These are phyloP conservation scores for Talaromyces funiculosus DNA, from an alignment of 2,329 filamentous ascomycete species.

Conservation along the genomic window DNA sequence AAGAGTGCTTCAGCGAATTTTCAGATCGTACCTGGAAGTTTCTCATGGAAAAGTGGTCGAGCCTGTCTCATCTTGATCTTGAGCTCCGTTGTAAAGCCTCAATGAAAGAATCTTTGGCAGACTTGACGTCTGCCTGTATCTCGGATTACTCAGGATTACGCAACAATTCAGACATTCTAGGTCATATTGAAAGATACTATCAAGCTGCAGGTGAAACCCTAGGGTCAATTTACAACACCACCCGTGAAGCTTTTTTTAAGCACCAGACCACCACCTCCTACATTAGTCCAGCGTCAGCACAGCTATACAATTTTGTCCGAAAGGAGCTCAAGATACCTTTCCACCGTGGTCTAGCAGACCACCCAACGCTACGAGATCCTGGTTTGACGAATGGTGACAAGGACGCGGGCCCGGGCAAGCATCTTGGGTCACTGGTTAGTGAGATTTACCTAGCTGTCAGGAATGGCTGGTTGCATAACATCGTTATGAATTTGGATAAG, in stretches of 20 bases:
- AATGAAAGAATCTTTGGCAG: slow-evolving; percentile 12
- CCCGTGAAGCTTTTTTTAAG: slow-evolving; percentile 17
- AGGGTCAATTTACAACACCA: slow-evolving; percentile 13
- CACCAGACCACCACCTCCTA: slow-evolving; percentile 16
- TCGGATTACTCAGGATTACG: neutral
- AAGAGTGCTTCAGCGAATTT: slow-evolving; percentile 4
- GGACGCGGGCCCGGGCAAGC: slow-evolving; percentile 12
- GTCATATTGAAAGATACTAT: slow-evolving; percentile 8
- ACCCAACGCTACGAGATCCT: slow-evolving; percentile 18
- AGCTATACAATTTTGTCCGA: slow-evolving; percentile 34
- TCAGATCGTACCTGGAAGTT: slow-evolving; percentile 3
- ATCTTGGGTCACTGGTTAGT: slow-evolving; percentile 22
- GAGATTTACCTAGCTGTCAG: slow-evolving; percentile 23
- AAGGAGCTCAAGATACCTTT: slow-evolving; percentile 28
- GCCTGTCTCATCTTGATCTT: slow-evolving; percentile 14
- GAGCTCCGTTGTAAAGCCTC: slow-evolving; percentile 7
- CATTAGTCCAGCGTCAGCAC: slow-evolving; percentile 27
- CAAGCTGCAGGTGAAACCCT: slow-evolving; percentile 4
- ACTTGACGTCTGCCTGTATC: slow-evolving; percentile 8
- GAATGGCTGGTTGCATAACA: slow-evolving; percentile 15
- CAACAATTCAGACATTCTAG: neutral
- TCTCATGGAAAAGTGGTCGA: slow-evolving; percentile 14
- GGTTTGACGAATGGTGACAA: neutral
- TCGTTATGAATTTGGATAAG: slow-evolving; percentile 9
- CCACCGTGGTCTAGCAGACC: slow-evolving; percentile 27